Base-by-base conservation (phyloP, 257 asterid species). In the Rehmannia glutinosa region DNA sequence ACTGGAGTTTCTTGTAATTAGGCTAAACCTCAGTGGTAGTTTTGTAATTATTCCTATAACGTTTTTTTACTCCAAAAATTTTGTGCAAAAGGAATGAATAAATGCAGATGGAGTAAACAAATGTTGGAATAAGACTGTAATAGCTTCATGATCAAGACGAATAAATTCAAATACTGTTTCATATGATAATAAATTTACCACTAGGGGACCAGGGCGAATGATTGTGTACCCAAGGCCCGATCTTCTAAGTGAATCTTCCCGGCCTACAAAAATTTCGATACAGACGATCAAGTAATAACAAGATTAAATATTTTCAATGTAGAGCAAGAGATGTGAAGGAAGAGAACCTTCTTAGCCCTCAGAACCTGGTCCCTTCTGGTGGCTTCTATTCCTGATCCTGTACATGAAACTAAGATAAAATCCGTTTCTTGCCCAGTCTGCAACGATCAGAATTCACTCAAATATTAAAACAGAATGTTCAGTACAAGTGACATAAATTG, bases 401-500 rank as follows among this genome's bases (percentile, higher is more conserved):
- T 87, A 76, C 98, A 92, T 13, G 98, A 92, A 73, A 92, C 98
- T 64, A 92, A 80, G 80, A 92, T 72, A 30, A 92, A 87, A 69
- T 87, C 98, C 12, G 98, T 90, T 84, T 92, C 98, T 83, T 92
- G 96, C 79, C 98, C 98, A 8, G 96, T 84, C 97, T 92, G 94
- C 87, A 82, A 73, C 39, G 24, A 75, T 45, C 55, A 64, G 60
- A 75, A 71, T 36, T 42, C 57, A 17, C 63, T 45, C 24, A 52
- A 50, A 19, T 38, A 66, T 59, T 27, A 75, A 47, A 61, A 20
- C 42, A 8, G 33, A 28, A 45, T 16, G 57, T 17, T n/a, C n/a
- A n/a, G n/a, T n/a, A n/a, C n/a, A n/a, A n/a, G n/a, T n/a, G n/a
- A n/a, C n/a, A n/a, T n/a, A n/a, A n/a, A n/a, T n/a, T n/a, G n/a